Conservation (phyloP, 2,329 filamentous ascomycete genomes). For the Fusarium sublunatum region DNA sequence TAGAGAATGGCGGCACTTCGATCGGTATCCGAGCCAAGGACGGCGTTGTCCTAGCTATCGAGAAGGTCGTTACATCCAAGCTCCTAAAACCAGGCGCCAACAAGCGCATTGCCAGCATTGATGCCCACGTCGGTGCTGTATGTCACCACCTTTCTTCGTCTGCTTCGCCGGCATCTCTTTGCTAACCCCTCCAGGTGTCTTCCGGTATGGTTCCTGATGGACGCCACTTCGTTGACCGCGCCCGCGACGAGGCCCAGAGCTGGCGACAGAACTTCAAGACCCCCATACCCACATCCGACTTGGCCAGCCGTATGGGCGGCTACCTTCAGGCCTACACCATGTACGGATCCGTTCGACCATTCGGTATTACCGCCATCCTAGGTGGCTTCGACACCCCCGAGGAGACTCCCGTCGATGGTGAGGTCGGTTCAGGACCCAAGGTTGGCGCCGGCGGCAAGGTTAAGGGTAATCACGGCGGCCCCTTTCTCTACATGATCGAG, state of each 20-base stretch:
- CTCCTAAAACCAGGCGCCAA: slow-evolving; percentile 94
- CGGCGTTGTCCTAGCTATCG: slow-evolving; percentile 92
- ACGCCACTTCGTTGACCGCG: slow-evolving; percentile 92
- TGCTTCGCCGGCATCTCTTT: background rate
- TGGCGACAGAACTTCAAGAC: slow-evolving; percentile 97
- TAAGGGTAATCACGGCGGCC: slow-evolving; percentile 81
- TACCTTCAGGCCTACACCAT: slow-evolving; percentile 98
- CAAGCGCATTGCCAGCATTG: slow-evolving; percentile 95
- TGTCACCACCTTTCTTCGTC: slow-evolving; percentile 51
- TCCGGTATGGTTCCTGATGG: slow-evolving; percentile 95
- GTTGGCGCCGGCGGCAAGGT: slow-evolving; percentile 87
- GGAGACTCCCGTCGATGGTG: slow-evolving; percentile 86
- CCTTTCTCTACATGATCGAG: slow-evolving; percentile 98
- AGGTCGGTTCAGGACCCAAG: slow-evolving; percentile 84
- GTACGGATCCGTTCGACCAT: slow-evolving; percentile 95
- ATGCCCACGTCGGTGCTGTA: slow-evolving; percentile 94
- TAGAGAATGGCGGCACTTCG: slow-evolving; percentile 96
- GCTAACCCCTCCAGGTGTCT: slow-evolving; percentile 69
- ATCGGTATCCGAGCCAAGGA: slow-evolving; percentile 98
- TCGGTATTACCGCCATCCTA: slow-evolving; percentile 94
- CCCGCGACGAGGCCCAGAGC: slow-evolving; percentile 89
- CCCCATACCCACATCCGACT: slow-evolving; percentile 87
- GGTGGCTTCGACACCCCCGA: slow-evolving; percentile 93
- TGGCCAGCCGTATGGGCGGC: slow-evolving; percentile 92
- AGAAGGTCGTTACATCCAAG: slow-evolving; percentile 97